Evolutionary conservation across 2,329 filamentous ascomycete species (phyloP).

Genomic region (Pyrenochaeta sp.): DNA sequence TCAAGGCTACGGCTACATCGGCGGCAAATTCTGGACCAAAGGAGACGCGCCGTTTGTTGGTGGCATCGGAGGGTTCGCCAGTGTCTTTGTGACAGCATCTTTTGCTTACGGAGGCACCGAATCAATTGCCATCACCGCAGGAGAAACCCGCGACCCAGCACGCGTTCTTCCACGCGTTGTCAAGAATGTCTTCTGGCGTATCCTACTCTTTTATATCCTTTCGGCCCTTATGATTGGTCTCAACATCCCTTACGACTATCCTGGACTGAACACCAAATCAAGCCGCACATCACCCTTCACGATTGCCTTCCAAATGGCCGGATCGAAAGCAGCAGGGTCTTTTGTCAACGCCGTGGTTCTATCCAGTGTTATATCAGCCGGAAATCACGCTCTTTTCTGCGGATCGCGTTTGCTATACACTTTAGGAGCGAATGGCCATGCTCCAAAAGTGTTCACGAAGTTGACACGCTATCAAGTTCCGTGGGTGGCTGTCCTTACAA

Average conservation of each 20-base stretch:
- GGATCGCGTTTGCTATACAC: constrained; percentile 64
- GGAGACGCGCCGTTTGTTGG: constrained; percentile 61
- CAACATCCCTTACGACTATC: constrained; percentile 49
- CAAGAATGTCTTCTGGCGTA: constrained; percentile 81
- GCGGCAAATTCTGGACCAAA: constrained; percentile 72
- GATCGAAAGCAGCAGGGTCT: constrained; percentile 65
- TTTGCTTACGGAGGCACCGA: constrained; percentile 79
- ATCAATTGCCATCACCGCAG: constrained; percentile 77
- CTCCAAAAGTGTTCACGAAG: constrained; percentile 72
- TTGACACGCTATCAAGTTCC: constrained; percentile 53
- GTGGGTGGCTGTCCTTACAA: constrained; percentile 46
- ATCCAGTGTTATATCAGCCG: constrained; percentile 65
- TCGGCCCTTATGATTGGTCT: constrained; percentile 53
- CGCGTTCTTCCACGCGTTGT: constrained; percentile 85
- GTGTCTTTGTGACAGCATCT: constrained; percentile 76
- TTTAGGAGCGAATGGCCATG: constrained; percentile 65
- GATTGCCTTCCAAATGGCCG: constrained; percentile 68
- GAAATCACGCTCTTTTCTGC: constrained; percentile 64
- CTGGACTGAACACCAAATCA: constrained; percentile 45
- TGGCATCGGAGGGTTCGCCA: constrained; percentile 63
- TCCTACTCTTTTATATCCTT: constrained; percentile 52
- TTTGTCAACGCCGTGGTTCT: constrained; percentile 72
- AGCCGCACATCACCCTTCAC: constrained; percentile 67
- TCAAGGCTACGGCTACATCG: constrained; percentile 43
- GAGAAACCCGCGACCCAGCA: constrained; percentile 78